Evolutionary conservation across 1,139 yeast genomes (phyloP), one percentile per base, ranked within the genome.

Genomic region (Protomyces gravidus): DNA sequence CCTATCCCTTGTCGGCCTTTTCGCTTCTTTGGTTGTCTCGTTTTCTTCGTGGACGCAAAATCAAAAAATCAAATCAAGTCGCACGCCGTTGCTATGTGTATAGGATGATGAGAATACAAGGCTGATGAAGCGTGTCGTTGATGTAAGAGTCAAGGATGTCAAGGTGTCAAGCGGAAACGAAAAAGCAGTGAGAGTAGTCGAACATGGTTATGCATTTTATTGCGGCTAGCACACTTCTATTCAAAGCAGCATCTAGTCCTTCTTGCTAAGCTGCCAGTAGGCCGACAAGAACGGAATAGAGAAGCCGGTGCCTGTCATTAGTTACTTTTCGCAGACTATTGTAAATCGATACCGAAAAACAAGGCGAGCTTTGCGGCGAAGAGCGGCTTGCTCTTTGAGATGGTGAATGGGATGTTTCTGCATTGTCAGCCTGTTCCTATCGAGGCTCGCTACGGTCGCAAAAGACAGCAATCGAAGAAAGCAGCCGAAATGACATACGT

Each of bases 211-310:
- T 6, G 36, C 32, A 9, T 13, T 15, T 30, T 2, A 1, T 5
- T 30, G 36, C 33, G 11, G 33, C 33, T 30, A 15, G 15, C n/a
- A 30, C 36, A 11, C 32, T 28, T 28, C 11, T n/a, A n/a, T n/a
- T n/a, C n/a, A n/a, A n/a, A n/a, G 15, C 21, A 36, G 23, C 1
- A 7, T 11, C 42, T 30, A 55, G 28, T 55, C 53, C 30, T 49
- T 33, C 59, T 55, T 55, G 5, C 49, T 39, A n/a, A 55, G 45
- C 33, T 55, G 59, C 59, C 59, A 55, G 48, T 47, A 48, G 9
- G 59, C 40, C 5, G 59, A 51, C 36, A 55, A 6, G 59, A 55
- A 55, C 9, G 59, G 59, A 23, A 55, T 48, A 4, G 59, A 48
- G 33, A 55, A 55, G 15, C 59, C 59, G n/a, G 51, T 53, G 4